Evolutionary conservation across 2,329 filamentous ascomycete species (phyloP).

Genomic region (Alternaria atra): DNA sequence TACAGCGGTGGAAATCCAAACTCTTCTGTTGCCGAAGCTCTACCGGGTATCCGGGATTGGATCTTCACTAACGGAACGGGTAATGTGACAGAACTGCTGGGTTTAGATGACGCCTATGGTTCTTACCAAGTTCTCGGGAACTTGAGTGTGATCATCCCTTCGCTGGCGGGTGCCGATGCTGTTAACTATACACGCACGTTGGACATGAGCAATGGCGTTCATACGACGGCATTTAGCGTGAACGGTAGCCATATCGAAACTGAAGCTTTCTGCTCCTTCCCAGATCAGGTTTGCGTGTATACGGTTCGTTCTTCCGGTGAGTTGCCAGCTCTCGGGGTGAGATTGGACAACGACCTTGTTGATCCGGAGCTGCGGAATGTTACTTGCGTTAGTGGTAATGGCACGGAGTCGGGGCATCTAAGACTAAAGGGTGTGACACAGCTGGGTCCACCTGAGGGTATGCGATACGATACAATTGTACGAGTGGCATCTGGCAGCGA

Average conservation of each 20-base stretch:
- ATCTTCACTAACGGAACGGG: constrained; percentile 62
- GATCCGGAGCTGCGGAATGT: constrained; percentile 36
- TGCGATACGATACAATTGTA: constrained; percentile 56
- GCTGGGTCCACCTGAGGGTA: constrained; percentile 53
- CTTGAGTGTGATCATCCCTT: constrained; percentile 52
- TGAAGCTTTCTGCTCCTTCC: constrained; percentile 57
- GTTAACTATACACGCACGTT: constrained; percentile 54
- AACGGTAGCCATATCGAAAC: constrained; percentile 48
- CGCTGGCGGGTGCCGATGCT: constrained; percentile 22
- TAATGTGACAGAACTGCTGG: constrained; percentile 53
- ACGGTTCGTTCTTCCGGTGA: constrained; percentile 37
- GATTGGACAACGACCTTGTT: constrained; percentile 55
- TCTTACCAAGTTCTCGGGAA: constrained; percentile 60
- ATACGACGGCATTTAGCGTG: constrained; percentile 40
- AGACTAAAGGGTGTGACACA: constrained; percentile 48
- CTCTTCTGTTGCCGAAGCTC: constrained; percentile 42
- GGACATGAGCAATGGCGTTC: constrained; percentile 56
- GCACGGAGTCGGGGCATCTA: constrained; percentile 43
- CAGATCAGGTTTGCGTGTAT: constrained; percentile 55
- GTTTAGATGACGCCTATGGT: constrained; percentile 54
- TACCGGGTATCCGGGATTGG: constrained; percentile 56
- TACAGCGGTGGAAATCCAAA: constrained; percentile 61
- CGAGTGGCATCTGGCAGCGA: constrained; percentile 32
- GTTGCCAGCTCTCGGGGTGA: constrained; percentile 55
- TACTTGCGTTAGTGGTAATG: constrained; percentile 46